Conservation (phyloP, 2,329 filamentous ascomycete species). For the Fusarium domesticum region DNA sequence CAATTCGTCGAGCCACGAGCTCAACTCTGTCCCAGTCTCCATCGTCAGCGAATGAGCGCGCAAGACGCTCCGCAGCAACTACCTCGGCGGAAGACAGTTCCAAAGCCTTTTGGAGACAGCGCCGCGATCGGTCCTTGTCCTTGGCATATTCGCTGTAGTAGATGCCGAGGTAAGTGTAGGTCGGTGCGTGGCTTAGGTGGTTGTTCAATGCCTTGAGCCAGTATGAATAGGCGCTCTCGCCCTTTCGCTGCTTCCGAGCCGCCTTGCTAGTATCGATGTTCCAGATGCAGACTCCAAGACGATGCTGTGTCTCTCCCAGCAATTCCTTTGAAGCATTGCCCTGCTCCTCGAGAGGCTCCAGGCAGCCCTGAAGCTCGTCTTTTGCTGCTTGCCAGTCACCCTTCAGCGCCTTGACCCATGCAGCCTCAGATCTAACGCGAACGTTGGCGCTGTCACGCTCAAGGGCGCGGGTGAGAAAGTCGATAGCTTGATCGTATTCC, state of each 20-base stretch:
- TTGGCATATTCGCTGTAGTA: conserved; percentile 90
- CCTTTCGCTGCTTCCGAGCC: conserved; percentile 74
- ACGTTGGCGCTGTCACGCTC: conserved; percentile 70
- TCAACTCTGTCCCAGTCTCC: conserved; percentile 97
- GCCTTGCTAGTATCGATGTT: conserved; percentile 70
- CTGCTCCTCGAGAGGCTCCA: conserved; percentile 62
- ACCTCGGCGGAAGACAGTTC: conserved; percentile 87
- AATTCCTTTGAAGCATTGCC: conserved; percentile 60
- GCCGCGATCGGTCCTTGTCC: conserved; percentile 81
- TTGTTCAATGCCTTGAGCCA: conserved; percentile 83
- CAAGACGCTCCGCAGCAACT: conserved; percentile 80
- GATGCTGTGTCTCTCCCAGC: conserved; percentile 81
- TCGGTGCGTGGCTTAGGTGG: conserved; percentile 82
- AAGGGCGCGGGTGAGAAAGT: conserved; percentile 75
- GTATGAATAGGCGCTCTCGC: conserved; percentile 67
- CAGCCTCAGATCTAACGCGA: conserved; percentile 78
- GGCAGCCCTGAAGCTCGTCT: conserved; percentile 66
- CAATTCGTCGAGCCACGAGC: conserved; percentile 81
- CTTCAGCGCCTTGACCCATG: conserved; percentile 85
- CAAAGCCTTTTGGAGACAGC: conserved; percentile 94
- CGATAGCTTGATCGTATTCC: conserved; percentile 76
- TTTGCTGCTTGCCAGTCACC: conserved; percentile 70
- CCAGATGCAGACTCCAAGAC: conserved; percentile 85
- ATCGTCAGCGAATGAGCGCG: conserved; percentile 80
- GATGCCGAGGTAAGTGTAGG: conserved; percentile 85